A percentile compares a stretch with the other conserved stretches of the same genome.
Conservation (phyloP, 371 early-diverging fungal species). For the Mortierella sp. region DNA sequence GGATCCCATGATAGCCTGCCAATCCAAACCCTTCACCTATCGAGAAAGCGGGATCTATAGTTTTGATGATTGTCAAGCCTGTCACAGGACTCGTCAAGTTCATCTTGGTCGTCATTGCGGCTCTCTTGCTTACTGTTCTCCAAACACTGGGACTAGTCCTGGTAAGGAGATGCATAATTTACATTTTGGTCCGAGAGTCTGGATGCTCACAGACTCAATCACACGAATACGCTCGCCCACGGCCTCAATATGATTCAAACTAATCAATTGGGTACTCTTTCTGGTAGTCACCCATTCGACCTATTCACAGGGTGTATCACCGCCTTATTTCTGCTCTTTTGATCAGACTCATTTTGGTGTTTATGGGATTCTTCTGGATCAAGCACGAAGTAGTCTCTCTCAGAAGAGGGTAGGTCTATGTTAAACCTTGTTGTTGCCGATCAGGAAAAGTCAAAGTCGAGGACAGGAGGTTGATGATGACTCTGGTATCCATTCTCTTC, state of each 20-base stretch:
- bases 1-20: no score
- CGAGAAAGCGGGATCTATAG: conserved; percentile 19
- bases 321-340: conserved; percentile 55
- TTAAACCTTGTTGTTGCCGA: background rate
- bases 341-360: conserved; percentile 64
- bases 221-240: no score
- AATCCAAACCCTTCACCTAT: no score
- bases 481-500: background rate
- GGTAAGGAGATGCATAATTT: conserved; percentile 15
- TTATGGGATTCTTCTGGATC: conserved; percentile 77
- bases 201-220: no score
- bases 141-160: conserved; percentile 38
- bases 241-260: no score
- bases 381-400: conserved; percentile 63
- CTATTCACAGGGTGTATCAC: conserved; percentile 57
- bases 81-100: conserved; percentile 61
- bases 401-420: conserved; percentile 59
- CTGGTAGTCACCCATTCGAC: conserved; percentile 53
- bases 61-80: conserved; percentile 58
- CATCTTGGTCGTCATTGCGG: conserved; percentile 43
- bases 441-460: no score
- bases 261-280: background rate
- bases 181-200: no score
- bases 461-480: no score
- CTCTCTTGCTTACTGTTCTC: conserved; percentile 52